Evolutionary conservation across 2,329 filamentous ascomycete species (phyloP), one percentile per base, ranked within the genome.

Genomic region (Seiridium unicorne): DNA sequence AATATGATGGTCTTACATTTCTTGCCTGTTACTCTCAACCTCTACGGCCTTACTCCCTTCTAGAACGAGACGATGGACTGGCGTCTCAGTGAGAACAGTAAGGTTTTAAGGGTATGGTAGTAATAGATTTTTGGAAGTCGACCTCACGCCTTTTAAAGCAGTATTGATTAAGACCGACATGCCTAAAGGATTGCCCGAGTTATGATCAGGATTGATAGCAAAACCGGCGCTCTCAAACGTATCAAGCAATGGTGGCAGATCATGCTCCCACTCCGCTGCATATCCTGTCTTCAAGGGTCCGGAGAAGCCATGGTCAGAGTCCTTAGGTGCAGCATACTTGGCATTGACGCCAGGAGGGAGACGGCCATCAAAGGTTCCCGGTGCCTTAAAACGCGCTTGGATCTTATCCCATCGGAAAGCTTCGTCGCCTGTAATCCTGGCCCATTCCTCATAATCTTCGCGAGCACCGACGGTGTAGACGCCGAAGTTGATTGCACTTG

Each of bases 371-470:
- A 84, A 87, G 0, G 73, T 79, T 68, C 88, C 85, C 18, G 89
- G 74, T 13, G 69, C 71, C 62, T 82, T 82, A 65, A 81, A 84
- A 0, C 81, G 76, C 3, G 70, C 61, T 60, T 83, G 77, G 35
- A 84, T 82, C 48, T 77, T 73, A 2, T 80, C 72, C 86, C 86
- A 90, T 2, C 66, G 63, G 69, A 81, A 90, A 0, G 73, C 68
- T 4, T 85, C 78, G 63, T 90, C 86, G 0, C 73, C 84, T 0
- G 84, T 81, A 2, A 81, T 62, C 0, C 76, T 72, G 1, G 84
- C 84, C 85, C 86, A 89, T 57, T 84, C 78, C 35, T 89, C 79
- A 61, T 85, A 89, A 63, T 90, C 87, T 56, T 84, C 84, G 1
- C 76, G 73, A 1, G 84, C 79, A 3, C 88, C 87, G 34, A 82